These are phyloP conservation scores for Metroxylon sagu DNA, from an alignment of 176 grass and related monocot genomes.

Conservation along the genomic window DNA sequence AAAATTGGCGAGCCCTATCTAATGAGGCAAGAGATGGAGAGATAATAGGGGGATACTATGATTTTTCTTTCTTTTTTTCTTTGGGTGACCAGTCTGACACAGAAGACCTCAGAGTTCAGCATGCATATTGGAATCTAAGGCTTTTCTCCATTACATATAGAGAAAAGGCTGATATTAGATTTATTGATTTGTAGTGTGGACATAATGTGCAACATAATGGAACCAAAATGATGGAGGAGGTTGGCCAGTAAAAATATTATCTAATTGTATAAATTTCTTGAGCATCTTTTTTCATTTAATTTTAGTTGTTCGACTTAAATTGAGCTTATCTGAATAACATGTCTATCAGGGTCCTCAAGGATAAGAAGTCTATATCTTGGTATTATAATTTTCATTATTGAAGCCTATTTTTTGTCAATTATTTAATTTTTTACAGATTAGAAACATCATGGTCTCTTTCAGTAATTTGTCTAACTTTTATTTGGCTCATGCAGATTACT, in stretches of 20 bases:
- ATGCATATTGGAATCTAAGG: too few species aligned
- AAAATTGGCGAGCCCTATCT: too few species aligned
- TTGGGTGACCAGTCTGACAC: too few species aligned
- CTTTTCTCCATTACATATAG: not conserved
- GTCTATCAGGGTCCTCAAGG: slow-evolving; percentile 55
- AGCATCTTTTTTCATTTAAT: not conserved
- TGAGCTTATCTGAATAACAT: slow-evolving; percentile 6
- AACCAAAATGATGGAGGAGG: slow-evolving; percentile 69
- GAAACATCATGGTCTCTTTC: not conserved
- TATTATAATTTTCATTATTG: slow-evolving; percentile 19
- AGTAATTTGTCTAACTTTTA: slow-evolving; percentile 12
- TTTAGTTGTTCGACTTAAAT: slow-evolving; percentile 5
- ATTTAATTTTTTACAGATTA: not conserved
- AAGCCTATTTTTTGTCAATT: not conserved
- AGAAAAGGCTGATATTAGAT: not conserved
- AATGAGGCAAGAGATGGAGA: too few species aligned
- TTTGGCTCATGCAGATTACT: slow-evolving; percentile 53
- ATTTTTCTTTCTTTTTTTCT: too few species aligned
- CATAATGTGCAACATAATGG: slow-evolving; percentile 69
- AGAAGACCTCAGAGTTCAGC: too few species aligned
- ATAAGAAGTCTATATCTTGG: slow-evolving; percentile 88
- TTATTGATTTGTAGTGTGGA: slow-evolving; percentile 63
- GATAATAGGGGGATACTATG: too few species aligned
- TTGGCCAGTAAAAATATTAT: slow-evolving; percentile 38
- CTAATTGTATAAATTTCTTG: not conserved